phyloP scores from a whole-genome alignment of 2,329 filamentous ascomycete species.

The Fusarium torreyae region DNA sequence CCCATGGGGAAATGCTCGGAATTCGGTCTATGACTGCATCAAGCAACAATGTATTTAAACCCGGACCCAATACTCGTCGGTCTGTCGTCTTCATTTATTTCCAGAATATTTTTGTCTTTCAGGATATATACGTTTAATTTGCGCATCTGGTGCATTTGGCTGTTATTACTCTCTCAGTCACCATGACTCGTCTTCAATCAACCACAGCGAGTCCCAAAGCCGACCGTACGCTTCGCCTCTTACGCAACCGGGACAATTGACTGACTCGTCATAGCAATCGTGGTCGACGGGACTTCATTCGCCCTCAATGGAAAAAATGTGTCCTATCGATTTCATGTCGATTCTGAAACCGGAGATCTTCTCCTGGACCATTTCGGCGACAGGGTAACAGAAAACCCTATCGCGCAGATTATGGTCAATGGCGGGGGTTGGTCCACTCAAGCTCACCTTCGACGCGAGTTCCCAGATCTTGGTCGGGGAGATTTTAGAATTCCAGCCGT shows the following conservation, averaged over 20 bases:
- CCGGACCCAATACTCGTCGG: background rate
- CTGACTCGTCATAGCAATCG: slow-evolving; percentile 60
- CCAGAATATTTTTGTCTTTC: background rate
- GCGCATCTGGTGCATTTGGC: too few relatives aligned
- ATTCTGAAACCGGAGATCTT: slow-evolving; percentile 69
- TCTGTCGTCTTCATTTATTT: background rate
- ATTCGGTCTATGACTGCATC: background rate
- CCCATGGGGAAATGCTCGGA: slow-evolving; percentile 42
- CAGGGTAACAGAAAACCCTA: slow-evolving; percentile 64
- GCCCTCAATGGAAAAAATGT: slow-evolving; percentile 69
- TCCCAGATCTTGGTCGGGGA: slow-evolving; percentile 74
- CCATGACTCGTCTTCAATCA: slow-evolving; percentile 25
- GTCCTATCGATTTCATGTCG: slow-evolving; percentile 76
- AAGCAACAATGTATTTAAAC: slow-evolving; percentile 16
- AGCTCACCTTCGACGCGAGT: slow-evolving; percentile 71
- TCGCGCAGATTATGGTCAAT: slow-evolving; percentile 57
- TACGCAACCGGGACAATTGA: background rate
- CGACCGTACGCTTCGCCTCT: slow-evolving; percentile 12
- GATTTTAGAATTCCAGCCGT: slow-evolving; percentile 75
- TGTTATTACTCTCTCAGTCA: background rate
- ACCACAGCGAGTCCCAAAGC: background rate
- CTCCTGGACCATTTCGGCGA: slow-evolving; percentile 74
- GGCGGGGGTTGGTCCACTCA: slow-evolving; percentile 67
- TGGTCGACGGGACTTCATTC: slow-evolving; percentile 69
- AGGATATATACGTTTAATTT: too few relatives aligned